These are phyloP conservation scores for Pochonia chlamydosporia DNA, from an alignment of 2,329 filamentous ascomycete species.

Conservation along the genomic window DNA sequence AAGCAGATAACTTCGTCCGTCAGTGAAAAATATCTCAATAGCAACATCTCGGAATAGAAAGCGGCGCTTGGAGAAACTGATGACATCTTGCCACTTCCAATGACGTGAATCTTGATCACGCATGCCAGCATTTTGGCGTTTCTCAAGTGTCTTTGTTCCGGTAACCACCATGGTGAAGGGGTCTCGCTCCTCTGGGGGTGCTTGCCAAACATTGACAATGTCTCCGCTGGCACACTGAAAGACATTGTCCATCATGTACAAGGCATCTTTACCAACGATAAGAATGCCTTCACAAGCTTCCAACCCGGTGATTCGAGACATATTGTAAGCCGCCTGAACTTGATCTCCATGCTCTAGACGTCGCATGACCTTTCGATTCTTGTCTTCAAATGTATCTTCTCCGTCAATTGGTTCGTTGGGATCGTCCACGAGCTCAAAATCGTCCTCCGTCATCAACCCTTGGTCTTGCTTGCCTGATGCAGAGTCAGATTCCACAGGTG, in stretches of 20 bases:
- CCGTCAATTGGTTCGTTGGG: slow-evolving; percentile 75
- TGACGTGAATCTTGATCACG: slow-evolving; percentile 75
- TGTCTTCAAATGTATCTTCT: slow-evolving; percentile 82
- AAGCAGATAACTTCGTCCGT: slow-evolving; percentile 89
- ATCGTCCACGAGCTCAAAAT: slow-evolving; percentile 93
- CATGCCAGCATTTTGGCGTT: slow-evolving; percentile 47
- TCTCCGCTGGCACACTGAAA: slow-evolving; percentile 94
- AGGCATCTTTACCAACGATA: slow-evolving; percentile 82
- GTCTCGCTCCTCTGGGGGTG: slow-evolving; percentile 85
- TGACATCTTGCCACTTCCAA: slow-evolving; percentile 92
- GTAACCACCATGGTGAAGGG: slow-evolving; percentile 93
- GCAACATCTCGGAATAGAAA: slow-evolving; percentile 95
- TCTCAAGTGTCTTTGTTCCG: slow-evolving; percentile 55
- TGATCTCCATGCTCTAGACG: slow-evolving; percentile 85
- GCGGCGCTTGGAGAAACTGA: slow-evolving; percentile 91
- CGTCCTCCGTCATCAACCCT: slow-evolving; percentile 61
- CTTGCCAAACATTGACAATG: slow-evolving; percentile 94
- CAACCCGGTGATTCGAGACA: slow-evolving; percentile 87
- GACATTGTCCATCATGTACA: slow-evolving; percentile 95
- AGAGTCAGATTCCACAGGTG: slow-evolving; percentile 17
- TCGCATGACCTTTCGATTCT: slow-evolving; percentile 96
- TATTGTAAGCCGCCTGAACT: slow-evolving; percentile 90
- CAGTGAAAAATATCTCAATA: slow-evolving; percentile 95
- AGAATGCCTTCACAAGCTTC: slow-evolving; percentile 92
- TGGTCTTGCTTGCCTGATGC: slow-evolving; percentile 15